Evolutionary conservation across 306 rosid species (phyloP), one percentile per base, ranked within the genome.

Genomic region (Vachellia collinsii): DNA sequence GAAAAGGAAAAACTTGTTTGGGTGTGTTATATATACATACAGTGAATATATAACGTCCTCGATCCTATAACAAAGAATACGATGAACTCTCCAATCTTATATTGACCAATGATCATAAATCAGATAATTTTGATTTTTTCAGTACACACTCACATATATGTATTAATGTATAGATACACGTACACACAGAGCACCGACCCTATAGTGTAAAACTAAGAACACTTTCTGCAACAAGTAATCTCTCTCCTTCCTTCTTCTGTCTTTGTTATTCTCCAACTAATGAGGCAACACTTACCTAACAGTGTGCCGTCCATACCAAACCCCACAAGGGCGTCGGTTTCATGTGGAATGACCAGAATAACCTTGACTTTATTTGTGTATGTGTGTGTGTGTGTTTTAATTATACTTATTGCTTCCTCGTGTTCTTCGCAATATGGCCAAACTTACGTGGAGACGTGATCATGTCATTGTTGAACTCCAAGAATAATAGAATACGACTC

Each of bases 251-350:
- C 6, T 19, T 22, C 3, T 0, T 13, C 22, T 7, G 13, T 66
- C 48, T 39, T 39, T 9, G 22, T 8, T 12, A 12, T 44, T 20
- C 54, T 29, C 34, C 34, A 29, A 29, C 34, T 70, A 12, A 10
- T 44, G 17, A 44, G 39, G 74, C 38, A 20, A 44, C 74, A 46
- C 58, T 70, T 70, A 70, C 59, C 75, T 70, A 70, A 70, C 41
- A 4, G 58, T 25, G 75, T 58, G 75, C 75, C 75, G 75, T 70
- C 75, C 75, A 70, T 23, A 70, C 75, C 75, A 25, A 70, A 70
- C 75, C 75, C 42, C 23, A 23, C 58, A 46, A 42, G 74, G 34
- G 9, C 64, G 75, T 70, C 75, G 75, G 59, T 70, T 70, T 44
- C 22, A 25, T 3, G 58, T 4, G 3, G 14, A 70, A 46, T 70